These are phyloP conservation scores for Trypanosomatidae sp. DNA, from an alignment of 208 protist species.

Conservation along the genomic window DNA sequence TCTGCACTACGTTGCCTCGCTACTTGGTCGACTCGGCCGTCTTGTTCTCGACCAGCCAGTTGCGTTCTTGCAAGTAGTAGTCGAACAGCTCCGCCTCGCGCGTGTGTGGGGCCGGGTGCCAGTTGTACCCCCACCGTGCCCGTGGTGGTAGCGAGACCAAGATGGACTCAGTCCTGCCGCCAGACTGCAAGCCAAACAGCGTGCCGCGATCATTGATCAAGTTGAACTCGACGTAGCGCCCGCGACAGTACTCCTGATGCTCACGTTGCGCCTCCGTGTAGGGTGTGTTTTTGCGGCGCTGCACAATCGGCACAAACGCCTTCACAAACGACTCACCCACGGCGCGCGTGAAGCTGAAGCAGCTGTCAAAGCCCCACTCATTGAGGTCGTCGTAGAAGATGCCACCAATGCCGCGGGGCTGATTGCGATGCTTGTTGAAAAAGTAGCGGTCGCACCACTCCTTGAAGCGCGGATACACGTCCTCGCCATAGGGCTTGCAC, in stretches of 20 bases:
- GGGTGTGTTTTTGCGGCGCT: constrained; percentile 14
- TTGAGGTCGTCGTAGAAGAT: constrained; percentile 79
- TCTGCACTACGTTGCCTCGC: too few species aligned
- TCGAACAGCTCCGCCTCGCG: too few species aligned
- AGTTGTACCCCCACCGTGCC: constrained; percentile 24
- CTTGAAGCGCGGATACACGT: constrained; percentile 62
- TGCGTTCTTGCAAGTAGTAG: too few species aligned
- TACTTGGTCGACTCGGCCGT: too few species aligned
- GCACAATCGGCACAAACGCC: constrained; percentile 58
- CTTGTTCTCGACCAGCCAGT: too few species aligned
- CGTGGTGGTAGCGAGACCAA: constrained; percentile 75
- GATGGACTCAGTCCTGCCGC: constrained; percentile 75
- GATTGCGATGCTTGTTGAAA: constrained; percentile 43
- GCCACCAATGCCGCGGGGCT: constrained; percentile 72
- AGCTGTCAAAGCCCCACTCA: constrained; percentile 20
- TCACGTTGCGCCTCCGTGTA: constrained; percentile 28
- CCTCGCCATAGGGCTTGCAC: constrained; percentile 27
- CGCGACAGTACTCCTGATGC: constrained; percentile 73
- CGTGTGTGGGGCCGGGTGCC: constrained; percentile 9
- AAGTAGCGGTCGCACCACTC: constrained; percentile 81
- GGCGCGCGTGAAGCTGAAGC: constrained; percentile 41
- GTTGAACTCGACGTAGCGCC: constrained; percentile 81
- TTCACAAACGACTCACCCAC: constrained; percentile 32
- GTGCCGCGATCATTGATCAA: constrained; percentile 50
- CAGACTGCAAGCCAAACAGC: constrained; percentile 79